Percentiles rank a stretch among this genome's conserved stretches.
Conservation (phyloP, 2,329 filamentous ascomycete genomes). For the Diaporthe citrichinensis region DNA sequence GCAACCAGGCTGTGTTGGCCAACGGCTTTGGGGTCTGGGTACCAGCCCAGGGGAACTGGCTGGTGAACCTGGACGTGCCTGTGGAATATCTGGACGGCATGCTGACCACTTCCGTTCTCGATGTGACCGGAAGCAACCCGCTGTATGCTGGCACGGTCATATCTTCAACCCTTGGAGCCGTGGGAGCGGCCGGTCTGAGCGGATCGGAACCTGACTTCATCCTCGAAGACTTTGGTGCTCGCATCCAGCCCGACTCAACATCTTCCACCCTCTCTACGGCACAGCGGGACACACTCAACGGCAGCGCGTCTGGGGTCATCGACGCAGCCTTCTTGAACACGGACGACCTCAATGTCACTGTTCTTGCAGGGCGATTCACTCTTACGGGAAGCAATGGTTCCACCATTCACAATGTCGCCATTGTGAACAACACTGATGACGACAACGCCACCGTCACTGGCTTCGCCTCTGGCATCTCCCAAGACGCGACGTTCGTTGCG, state of each 20-base stretch:
- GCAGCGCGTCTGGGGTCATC: conserved; percentile 75
- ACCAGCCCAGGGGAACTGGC: conserved; percentile 86
- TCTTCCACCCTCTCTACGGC: conserved; percentile 51
- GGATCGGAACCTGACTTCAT: conserved; percentile 49
- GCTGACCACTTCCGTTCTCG: conserved; percentile 78
- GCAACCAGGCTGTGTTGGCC: conserved; percentile 72
- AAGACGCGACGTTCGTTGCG: conserved; percentile 81
- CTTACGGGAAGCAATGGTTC: conserved; percentile 78
- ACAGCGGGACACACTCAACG: conserved; percentile 62
- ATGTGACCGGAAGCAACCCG: conserved; percentile 72
- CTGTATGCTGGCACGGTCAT: conserved; percentile 88
- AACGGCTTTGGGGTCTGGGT: conserved; percentile 93
- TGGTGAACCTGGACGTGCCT: conserved; percentile 80
- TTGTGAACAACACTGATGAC: conserved; percentile 84
- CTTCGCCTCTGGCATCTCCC: conserved; percentile 74
- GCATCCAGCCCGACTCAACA: conserved; percentile 57
- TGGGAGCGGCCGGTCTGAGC: conserved; percentile 78
- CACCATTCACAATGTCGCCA: conserved; percentile 81
- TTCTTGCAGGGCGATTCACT: conserved; percentile 89
- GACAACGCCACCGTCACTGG: conserved; percentile 76
- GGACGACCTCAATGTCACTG: conserved; percentile 82
- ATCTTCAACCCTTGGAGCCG: conserved; percentile 80
- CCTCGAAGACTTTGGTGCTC: conserved; percentile 21
- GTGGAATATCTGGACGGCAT: conserved; percentile 79
- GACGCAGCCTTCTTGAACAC: conserved; percentile 83